Evolutionary conservation across 1,139 yeast genomes (phyloP).

Genomic region (Hansenula lynferdii): DNA sequence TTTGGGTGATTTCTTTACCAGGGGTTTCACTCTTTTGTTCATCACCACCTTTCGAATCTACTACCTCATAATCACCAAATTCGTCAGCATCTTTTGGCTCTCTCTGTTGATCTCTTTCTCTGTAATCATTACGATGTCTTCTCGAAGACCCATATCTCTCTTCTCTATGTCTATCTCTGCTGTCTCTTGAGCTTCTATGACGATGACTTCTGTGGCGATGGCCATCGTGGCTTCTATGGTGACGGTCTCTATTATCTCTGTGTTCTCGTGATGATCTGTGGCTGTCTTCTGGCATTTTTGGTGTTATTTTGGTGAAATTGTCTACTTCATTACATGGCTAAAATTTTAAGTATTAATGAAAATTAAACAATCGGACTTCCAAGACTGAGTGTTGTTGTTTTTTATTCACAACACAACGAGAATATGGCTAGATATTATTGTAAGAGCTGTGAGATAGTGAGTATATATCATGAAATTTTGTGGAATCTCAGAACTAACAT

Average conservation of each 20-base stretch:
- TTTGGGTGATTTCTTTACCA: slow-evolving; percentile 4
- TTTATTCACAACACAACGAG: no score
- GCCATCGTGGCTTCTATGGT: not conserved
- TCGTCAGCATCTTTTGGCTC: not conserved
- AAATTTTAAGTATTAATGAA: not conserved
- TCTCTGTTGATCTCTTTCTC: slow-evolving; percentile 1
- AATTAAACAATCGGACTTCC: slow-evolving; percentile 1
- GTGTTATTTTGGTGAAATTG: no score
- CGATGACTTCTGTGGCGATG: no score
- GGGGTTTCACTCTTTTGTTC: no score
- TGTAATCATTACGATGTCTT: not conserved
- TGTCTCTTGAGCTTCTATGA: slow-evolving; percentile 1
- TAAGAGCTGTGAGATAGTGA: slow-evolving; percentile 34
- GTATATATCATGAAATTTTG: no score
- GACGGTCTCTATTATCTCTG: no score
- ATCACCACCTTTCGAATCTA: no score
- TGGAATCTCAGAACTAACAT: slow-evolving; percentile 5
- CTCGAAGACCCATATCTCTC: no score
- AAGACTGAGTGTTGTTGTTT: no score
- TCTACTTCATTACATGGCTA: not conserved
- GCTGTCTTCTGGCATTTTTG: not conserved
- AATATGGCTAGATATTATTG: slow-evolving; percentile 40
- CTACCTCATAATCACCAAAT: not conserved
- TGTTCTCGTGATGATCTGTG: not conserved
- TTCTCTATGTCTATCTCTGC: slow-evolving; percentile 1